These are phyloP conservation scores for Coemansia sp. DNA, from an alignment of 192 early-diverging fungal genomes.

Conservation along the genomic window DNA sequence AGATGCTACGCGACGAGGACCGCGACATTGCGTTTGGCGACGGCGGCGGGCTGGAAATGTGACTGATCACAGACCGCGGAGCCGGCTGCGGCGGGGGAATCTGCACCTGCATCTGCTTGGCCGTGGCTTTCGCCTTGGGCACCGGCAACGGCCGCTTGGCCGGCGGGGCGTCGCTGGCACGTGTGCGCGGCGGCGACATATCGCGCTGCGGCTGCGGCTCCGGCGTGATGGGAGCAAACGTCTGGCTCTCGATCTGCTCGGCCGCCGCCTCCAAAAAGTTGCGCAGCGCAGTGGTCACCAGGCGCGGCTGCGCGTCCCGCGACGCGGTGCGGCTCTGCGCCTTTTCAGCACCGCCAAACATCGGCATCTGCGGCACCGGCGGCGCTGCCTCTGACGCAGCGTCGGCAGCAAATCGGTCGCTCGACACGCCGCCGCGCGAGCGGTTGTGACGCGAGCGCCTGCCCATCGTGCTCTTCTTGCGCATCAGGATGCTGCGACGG, in stretches of 20 bases:
- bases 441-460: slow-evolving; percentile 43
- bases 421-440: slow-evolving; percentile 23
- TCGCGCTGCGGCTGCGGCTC: slow-evolving; percentile 10
- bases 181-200: slow-evolving; percentile 1
- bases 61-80: slow-evolving; percentile 1
- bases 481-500: slow-evolving; percentile 56
- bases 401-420: slow-evolving; percentile 16
- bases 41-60: slow-evolving; percentile 17
- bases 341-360: not conserved
- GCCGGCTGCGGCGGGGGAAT: no score
- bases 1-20: slow-evolving; percentile 39
- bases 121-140: slow-evolving; percentile 7
- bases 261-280: slow-evolving; percentile 51
- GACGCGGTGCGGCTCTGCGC: slow-evolving; percentile 6
- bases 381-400: slow-evolving; percentile 10
- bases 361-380: slow-evolving; percentile 37
- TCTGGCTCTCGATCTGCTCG: slow-evolving; percentile 49
- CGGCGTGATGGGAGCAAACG: slow-evolving; percentile 21
- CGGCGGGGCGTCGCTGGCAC: not conserved
- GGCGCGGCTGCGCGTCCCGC: slow-evolving; percentile 12
- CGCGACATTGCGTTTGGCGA: slow-evolving; percentile 6
- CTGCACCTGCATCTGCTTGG: slow-evolving; percentile 6
- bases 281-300: slow-evolving; percentile 44
- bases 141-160: slow-evolving; percentile 23
- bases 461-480: slow-evolving; percentile 55